These are phyloP conservation scores for Brettanomyces bruxellensis DNA, from an alignment of 805 yeast species.

Conservation along the genomic window DNA sequence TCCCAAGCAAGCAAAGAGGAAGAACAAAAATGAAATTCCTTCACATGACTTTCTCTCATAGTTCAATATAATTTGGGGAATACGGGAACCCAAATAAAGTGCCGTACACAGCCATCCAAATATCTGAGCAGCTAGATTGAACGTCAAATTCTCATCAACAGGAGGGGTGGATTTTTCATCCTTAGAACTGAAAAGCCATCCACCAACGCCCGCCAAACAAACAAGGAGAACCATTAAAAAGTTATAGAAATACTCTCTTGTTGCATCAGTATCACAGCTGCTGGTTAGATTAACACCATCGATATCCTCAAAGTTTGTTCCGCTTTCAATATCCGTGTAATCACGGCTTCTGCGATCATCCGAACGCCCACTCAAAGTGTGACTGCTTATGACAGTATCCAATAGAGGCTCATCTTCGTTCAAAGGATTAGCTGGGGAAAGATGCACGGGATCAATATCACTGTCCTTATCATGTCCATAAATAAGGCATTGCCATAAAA, in stretches of 20 bases:
- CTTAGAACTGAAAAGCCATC: conserved; percentile 59
- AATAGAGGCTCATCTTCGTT: conserved; percentile 53
- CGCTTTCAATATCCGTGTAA: conserved; percentile 10
- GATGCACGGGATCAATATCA: conserved; percentile 62
- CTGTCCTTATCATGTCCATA: conserved; percentile 54
- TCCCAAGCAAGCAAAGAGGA: conserved; percentile 91
- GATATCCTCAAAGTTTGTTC: conserved; percentile 23
- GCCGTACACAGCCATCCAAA: conserved; percentile 79
- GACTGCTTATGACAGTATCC: conserved; percentile 38
- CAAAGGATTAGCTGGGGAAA: conserved; percentile 84
- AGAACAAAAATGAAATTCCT: conserved; percentile 88
- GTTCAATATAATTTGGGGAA: conserved; percentile 87
- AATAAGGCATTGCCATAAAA: conserved; percentile 73
- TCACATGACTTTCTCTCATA: conserved; percentile 86
- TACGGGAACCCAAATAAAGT: conserved; percentile 75
- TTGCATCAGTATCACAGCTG: conserved; percentile 6
- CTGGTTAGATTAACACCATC: conserved; percentile 19
- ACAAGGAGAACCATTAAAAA: conserved; percentile 56
- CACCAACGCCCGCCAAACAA: conserved; percentile 70
- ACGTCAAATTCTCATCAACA: conserved; percentile 36
- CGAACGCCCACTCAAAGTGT: not conserved
- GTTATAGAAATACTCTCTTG: conserved; percentile 23
- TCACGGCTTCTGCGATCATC: not conserved
- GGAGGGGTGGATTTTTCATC: conserved; percentile 27
- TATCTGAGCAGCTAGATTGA: conserved; percentile 73